Percentiles rank a stretch among this genome's conserved stretches.
phyloP scores from a whole-genome alignment of 2,329 filamentous ascomycete genomes.

The Cercospora janseana region DNA sequence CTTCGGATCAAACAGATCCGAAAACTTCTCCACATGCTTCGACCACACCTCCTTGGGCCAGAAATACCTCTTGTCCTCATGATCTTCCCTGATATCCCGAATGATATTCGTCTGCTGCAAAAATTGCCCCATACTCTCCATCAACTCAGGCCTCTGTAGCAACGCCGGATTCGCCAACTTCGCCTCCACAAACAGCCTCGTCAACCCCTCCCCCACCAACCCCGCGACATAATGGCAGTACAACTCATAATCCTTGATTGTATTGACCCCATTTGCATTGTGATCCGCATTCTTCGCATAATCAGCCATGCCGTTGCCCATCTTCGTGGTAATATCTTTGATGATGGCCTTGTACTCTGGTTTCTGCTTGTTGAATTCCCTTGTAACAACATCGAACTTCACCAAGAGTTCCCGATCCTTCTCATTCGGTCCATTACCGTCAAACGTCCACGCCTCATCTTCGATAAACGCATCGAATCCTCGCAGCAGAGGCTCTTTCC shows the following conservation, averaged over 20 bases:
- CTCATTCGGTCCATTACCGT: constrained; percentile 81
- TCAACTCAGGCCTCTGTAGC: constrained; percentile 72
- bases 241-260: constrained; percentile 83
- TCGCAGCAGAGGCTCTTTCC: constrained; percentile 82
- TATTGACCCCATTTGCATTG: constrained; percentile 70
- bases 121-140: constrained; percentile 96
- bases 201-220: constrained; percentile 91
- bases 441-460: constrained; percentile 85
- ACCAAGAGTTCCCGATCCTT: constrained; percentile 92
- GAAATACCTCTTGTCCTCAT: constrained; percentile 81
- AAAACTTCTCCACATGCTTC: constrained; percentile 86
- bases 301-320: constrained; percentile 99
- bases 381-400: constrained; percentile 82
- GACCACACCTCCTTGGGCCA: constrained; percentile 97
- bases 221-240: constrained; percentile 99
- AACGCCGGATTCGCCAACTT: constrained; percentile 83
- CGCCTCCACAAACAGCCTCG: constrained; percentile 82
- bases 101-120: constrained; percentile 99
- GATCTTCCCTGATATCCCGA: constrained; percentile 88
- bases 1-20: constrained; percentile 82
- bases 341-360: constrained; percentile 80
- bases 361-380: constrained; percentile 86
- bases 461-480: constrained; percentile 77
- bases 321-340: constrained; percentile 85
- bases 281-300: constrained; percentile 82